Evolutionary conservation across 2,329 filamentous ascomycete genomes (phyloP).

Genomic region (Dothideomycetes sp.): DNA sequence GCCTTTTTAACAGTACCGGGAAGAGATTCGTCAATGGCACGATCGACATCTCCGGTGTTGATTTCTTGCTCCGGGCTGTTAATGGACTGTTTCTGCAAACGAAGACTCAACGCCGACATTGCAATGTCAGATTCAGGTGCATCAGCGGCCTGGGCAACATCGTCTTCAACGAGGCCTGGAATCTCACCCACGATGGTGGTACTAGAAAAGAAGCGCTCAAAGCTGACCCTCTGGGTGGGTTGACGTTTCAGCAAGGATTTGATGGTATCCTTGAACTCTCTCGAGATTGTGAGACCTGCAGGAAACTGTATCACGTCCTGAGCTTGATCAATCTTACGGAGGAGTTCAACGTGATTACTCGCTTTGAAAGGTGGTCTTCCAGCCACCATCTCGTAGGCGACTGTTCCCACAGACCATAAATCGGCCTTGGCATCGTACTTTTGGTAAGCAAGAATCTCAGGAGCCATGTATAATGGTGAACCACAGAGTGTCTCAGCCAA

Average conservation of each 20-base stretch:
- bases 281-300: constrained; percentile 57
- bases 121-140: constrained; percentile 18
- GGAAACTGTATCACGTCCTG: constrained; percentile 81
- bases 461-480: constrained; percentile 96
- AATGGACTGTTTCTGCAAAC: constrained; percentile 25
- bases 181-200: constrained; percentile 65
- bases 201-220: constrained; percentile 75
- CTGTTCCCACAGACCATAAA: constrained; percentile 94
- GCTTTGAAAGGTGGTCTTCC: constrained; percentile 87
- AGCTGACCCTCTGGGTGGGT: constrained; percentile 75
- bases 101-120: constrained; percentile 24
- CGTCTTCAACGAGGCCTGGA: constrained; percentile 67
- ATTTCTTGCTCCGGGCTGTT: constrained; percentile 18
- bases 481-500: constrained; percentile 94
- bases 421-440: constrained; percentile 96
- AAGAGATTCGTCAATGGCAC: constrained; percentile 8
- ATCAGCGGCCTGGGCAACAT: constrained; percentile 21
- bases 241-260: constrained; percentile 73
- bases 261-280: constrained; percentile 73
- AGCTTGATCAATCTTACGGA: constrained; percentile 82
- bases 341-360: constrained; percentile 85
- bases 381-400: constrained; percentile 89
- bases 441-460: constrained; percentile 93
- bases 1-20: not conserved
- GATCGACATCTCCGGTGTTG: not conserved